Conservation (phyloP, 2,329 filamentous ascomycete species). For the Exophiala bonariae region DNA sequence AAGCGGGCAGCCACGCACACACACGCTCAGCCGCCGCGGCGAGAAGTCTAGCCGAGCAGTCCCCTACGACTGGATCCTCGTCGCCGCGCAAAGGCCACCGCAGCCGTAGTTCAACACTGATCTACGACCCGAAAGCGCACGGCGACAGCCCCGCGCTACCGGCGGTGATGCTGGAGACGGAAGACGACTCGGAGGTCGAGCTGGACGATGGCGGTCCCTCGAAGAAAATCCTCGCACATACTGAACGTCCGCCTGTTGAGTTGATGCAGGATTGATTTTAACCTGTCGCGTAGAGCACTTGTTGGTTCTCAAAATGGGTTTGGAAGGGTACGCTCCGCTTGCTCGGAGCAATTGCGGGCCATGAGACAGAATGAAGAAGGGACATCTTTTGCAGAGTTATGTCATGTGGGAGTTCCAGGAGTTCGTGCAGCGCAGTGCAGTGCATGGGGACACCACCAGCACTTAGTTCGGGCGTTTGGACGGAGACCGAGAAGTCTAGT, state of each 20-base stretch:
- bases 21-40: conserved; percentile 12
- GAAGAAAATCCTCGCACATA: conserved; percentile 50
- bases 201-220: conserved; percentile 44
- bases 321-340: neutral
- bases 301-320: neutral
- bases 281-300: neutral
- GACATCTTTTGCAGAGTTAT: too few species aligned
- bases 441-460: too few species aligned
- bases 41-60: conserved; percentile 14
- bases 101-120: conserved; percentile 58
- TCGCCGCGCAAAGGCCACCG: conserved; percentile 34
- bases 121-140: conserved; percentile 64
- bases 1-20: conserved; percentile 9
- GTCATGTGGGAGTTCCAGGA: too few species aligned
- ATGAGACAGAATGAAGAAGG: too few species aligned
- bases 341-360: neutral
- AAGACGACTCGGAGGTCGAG: conserved; percentile 48
- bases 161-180: conserved; percentile 64
- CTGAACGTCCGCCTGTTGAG: conserved; percentile 57
- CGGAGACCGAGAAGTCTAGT: too few species aligned
- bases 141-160: conserved; percentile 60
- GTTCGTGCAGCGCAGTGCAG: too few species aligned
- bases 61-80: conserved; percentile 9
- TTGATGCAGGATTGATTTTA: conserved; percentile 46
- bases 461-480: too few species aligned